A percentile compares a stretch with the other conserved stretches of the same genome.
Conservation (phyloP, 768 basidiomycete species). For the Wakefieldia striispora region DNA sequence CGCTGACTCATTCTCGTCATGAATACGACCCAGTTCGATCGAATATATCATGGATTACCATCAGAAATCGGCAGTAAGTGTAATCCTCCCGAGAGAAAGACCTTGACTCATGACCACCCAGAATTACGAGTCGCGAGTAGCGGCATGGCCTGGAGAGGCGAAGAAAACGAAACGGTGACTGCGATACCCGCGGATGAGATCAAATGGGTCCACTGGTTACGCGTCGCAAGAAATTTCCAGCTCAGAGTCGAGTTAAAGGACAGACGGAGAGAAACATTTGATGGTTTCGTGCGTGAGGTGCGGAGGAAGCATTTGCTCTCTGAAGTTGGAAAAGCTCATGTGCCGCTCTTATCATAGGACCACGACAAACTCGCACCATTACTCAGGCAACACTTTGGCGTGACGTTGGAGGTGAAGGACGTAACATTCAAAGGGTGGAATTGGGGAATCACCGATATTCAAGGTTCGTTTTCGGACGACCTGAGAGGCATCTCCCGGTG, state of each 20-base stretch:
- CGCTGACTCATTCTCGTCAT: slow-evolving; percentile 10
- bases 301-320: slow-evolving; percentile 1
- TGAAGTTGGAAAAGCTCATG: background rate
- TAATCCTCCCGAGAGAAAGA: background rate
- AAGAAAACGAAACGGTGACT: slow-evolving; percentile 59
- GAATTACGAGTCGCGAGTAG: slow-evolving; percentile 86
- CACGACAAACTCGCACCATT: slow-evolving; percentile 80
- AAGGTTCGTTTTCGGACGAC: slow-evolving; percentile 52
- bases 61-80: slow-evolving; percentile 80
- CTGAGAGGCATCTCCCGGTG: background rate
- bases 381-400: slow-evolving; percentile 83
- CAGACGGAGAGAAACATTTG: slow-evolving; percentile 79
- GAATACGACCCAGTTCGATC: slow-evolving; percentile 84
- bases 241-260: slow-evolving; percentile 81
- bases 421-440: slow-evolving; percentile 95
- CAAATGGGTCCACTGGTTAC: slow-evolving; percentile 88
- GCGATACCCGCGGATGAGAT: slow-evolving; percentile 71
- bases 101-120: slow-evolving; percentile 27
- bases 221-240: slow-evolving; percentile 91
- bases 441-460: slow-evolving; percentile 94
- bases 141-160: slow-evolving; percentile 94
- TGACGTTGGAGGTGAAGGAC: slow-evolving; percentile 84
- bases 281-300: slow-evolving; percentile 91
- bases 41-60: slow-evolving; percentile 73
- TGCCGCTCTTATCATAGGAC: slow-evolving; percentile 51